Percentiles rank a stretch among this genome's conserved stretches.
These are phyloP conservation scores for Globisporangium carolinianum DNA, from an alignment of 352 stramenopile genomes.

Conservation along the genomic window DNA sequence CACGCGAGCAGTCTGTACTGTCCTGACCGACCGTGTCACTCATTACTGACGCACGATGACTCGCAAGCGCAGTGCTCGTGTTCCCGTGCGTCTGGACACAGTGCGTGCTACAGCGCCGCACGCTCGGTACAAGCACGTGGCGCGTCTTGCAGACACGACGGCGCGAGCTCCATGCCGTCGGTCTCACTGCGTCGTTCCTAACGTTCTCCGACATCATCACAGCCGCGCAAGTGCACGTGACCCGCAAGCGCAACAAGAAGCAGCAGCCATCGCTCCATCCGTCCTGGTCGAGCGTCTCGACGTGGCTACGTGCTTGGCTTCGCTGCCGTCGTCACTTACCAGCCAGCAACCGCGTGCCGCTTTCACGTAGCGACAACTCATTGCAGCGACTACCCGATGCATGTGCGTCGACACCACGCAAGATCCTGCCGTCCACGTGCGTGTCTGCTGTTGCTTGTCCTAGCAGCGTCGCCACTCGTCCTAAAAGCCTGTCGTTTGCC, in stretches of 20 bases:
- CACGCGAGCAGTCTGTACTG: too few species aligned
- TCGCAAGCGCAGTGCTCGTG: slow-evolving; percentile 31
- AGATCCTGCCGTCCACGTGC: slow-evolving; percentile 29
- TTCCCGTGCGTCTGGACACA: slow-evolving; percentile 60
- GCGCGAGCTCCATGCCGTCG: slow-evolving; percentile 22
- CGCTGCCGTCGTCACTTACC: too few species aligned
- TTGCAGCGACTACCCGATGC: too few species aligned
- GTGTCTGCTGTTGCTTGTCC: not conserved
- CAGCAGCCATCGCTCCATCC: not conserved
- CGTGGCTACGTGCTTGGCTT: not conserved
- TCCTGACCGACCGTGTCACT: too few species aligned
- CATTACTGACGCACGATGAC: too few species aligned
- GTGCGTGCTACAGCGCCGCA: slow-evolving; percentile 35
- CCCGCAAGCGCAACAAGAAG: slow-evolving; percentile 7
- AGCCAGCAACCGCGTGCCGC: too few species aligned
- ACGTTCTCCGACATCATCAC: slow-evolving; percentile 34
- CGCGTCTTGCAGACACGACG: slow-evolving; percentile 26
- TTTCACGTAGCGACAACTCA: not conserved
- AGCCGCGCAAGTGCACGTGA: slow-evolving; percentile 16
- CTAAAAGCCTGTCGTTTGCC: too few species aligned
- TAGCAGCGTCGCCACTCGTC: too few species aligned
- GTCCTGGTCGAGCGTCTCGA: not conserved
- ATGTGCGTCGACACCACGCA: slow-evolving; percentile 15
- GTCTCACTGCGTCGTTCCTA: slow-evolving; percentile 19
- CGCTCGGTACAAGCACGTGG: slow-evolving; percentile 48